Conservation (phyloP, 805 yeast species). For the Isabelozyma gotoi region DNA sequence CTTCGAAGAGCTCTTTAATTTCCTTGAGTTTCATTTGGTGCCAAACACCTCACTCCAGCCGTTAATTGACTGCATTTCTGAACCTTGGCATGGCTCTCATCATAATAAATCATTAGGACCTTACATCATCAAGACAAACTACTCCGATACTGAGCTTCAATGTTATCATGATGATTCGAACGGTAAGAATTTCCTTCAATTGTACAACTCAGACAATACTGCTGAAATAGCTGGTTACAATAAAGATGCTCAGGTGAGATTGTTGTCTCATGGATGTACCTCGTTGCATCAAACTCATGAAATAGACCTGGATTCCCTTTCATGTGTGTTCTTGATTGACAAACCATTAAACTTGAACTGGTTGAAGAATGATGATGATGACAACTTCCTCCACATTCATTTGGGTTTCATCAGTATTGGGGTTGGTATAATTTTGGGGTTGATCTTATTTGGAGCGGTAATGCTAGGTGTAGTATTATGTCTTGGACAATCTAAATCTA, state of each 20-base stretch:
- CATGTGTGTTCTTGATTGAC: conserved; percentile 66
- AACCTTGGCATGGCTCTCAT: conserved; percentile 4
- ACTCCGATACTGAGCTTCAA: conserved; percentile 1
- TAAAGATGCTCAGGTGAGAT: conserved; percentile 54
- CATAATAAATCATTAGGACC: background rate
- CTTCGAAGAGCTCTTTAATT: conserved; percentile 45
- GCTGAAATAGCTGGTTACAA: conserved; percentile 35
- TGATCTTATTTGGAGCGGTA: conserved; percentile 35
- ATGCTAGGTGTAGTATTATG: conserved; percentile 19
- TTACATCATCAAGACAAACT: conserved; percentile 3
- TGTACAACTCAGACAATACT: background rate
- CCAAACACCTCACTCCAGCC: conserved; percentile 52
- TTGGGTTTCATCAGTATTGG: conserved; percentile 69
- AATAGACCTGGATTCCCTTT: conserved; percentile 21
- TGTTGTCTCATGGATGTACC: conserved; percentile 63
- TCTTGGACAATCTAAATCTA: conserved; percentile 8
- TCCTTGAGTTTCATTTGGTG: conserved; percentile 68
- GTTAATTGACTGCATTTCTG: conserved; percentile 47
- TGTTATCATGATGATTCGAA: conserved; percentile 1
- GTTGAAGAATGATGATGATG: conserved; percentile 45
- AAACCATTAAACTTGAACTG: conserved; percentile 65
- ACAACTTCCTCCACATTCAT: conserved; percentile 51
- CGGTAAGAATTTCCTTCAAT: conserved; percentile 1
- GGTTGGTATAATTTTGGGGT: conserved; percentile 64
- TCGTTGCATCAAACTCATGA: conserved; percentile 19